A percentile compares a stretch with the other conserved stretches of the same genome.
These are phyloP conservation scores for Hirsutella thompsonii DNA, from an alignment of 2,329 filamentous ascomycete species.

Conservation along the genomic window DNA sequence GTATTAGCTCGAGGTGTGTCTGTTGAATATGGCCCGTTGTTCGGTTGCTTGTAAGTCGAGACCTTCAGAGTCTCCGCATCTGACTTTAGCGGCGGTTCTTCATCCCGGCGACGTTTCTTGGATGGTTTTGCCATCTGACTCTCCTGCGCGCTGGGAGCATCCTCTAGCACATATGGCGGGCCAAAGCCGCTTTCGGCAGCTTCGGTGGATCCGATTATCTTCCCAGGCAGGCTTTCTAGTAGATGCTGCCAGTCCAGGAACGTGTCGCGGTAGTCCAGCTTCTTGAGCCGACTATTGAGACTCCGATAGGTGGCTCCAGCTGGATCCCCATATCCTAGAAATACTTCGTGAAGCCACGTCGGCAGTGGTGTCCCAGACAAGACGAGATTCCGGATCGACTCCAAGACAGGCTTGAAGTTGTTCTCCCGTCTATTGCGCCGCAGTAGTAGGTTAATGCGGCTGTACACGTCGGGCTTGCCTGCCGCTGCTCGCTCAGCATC, in stretches of 20 bases:
- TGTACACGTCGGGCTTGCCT: conserved; percentile 70
- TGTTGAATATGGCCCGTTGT: conserved; percentile 78
- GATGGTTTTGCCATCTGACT: conserved; percentile 44
- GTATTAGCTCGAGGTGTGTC: conserved; percentile 72
- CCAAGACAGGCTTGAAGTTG: conserved; percentile 88
- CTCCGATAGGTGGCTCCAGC: conserved; percentile 77
- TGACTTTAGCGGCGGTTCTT: conserved; percentile 50
- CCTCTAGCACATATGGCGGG: conserved; percentile 78
- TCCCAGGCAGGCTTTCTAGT: conserved; percentile 77
- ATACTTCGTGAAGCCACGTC: conserved; percentile 90
- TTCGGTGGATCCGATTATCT: conserved; percentile 67
- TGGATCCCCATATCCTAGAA: conserved; percentile 93
- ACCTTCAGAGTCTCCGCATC: conserved; percentile 62
- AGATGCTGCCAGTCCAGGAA: conserved; percentile 95
- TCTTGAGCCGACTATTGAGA: conserved; percentile 62
- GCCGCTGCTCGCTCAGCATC: conserved; percentile 55
- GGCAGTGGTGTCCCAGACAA: conserved; percentile 78
- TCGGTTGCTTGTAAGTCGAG: conserved; percentile 79
- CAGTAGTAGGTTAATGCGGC: conserved; percentile 72
- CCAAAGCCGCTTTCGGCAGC: conserved; percentile 61
- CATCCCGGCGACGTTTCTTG: conserved; percentile 79
- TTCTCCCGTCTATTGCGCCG: conserved; percentile 81
- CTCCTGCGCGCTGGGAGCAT: conserved; percentile 39
- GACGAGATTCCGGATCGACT: conserved; percentile 79
- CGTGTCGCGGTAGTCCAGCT: conserved; percentile 83